Percentiles rank a stretch among this genome's conserved stretches.
Conservation (phyloP, 176 grass and related monocot species). For the Avena insularis region DNA sequence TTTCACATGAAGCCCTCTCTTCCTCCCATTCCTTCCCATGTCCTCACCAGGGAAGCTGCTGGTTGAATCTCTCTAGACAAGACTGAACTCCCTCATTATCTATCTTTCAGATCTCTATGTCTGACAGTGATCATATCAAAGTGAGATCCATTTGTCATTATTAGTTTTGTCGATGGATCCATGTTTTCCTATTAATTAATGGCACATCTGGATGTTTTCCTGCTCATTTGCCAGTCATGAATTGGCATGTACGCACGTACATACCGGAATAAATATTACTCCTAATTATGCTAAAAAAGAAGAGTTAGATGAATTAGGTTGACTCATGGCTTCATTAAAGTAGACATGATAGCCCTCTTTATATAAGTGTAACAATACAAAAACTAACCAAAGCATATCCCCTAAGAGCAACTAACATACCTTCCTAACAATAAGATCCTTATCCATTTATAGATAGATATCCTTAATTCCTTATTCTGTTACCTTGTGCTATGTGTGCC, state of each 20-base stretch:
- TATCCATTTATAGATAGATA: neutral
- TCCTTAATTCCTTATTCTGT: neutral
- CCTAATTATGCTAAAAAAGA: neutral
- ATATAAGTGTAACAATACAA: neutral
- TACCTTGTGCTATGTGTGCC: neutral
- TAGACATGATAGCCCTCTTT: neutral
- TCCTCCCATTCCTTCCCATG: neutral
- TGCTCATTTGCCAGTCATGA: neutral
- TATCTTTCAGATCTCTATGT: neutral
- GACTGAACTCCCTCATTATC: neutral
- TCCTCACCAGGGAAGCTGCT: neutral
- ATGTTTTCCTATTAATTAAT: constrained; percentile 10
- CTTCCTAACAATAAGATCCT: neutral
- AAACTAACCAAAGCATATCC: neutral
- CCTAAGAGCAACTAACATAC: neutral
- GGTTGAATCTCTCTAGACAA: neutral
- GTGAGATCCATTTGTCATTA: neutral
- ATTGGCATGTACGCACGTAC: neutral
- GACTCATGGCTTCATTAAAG: neutral
- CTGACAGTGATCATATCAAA: neutral
- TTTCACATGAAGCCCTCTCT: neutral
- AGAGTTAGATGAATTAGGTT: neutral
- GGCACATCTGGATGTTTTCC: neutral
- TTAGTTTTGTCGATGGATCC: neutral
- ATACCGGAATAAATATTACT: neutral